Percentiles rank a stretch among this genome's conserved stretches.
Evolutionary conservation across 306 rosid species (phyloP).

Genomic region (Dalbergia oliveri): DNA sequence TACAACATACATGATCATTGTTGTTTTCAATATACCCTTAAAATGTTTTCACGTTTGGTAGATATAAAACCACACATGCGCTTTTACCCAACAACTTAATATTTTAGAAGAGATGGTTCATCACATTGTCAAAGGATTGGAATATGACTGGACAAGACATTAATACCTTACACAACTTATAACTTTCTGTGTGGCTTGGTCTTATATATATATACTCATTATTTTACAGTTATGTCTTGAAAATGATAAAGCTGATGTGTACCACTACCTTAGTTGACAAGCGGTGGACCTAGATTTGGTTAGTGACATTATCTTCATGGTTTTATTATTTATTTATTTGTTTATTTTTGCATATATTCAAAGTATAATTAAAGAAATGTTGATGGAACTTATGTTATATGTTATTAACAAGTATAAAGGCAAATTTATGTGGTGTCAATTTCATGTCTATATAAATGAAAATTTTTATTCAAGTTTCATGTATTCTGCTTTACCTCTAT

Average conservation of each 20-base stretch:
- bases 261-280: constrained; percentile 83
- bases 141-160: constrained; percentile 24
- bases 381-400: too few species aligned
- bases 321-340: constrained; percentile 33
- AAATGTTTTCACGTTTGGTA: neutral
- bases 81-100: too few species aligned
- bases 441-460: constrained; percentile 1
- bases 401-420: too few species aligned
- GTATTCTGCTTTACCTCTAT: neutral
- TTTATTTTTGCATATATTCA: neutral
- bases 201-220: constrained; percentile 22
- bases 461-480: neutral
- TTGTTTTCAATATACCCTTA: constrained; percentile 9
- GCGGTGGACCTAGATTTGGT: constrained; percentile 98
- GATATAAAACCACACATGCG: too few species aligned
- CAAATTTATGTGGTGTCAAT: too few species aligned
- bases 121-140: constrained; percentile 14
- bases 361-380: neutral
- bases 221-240: constrained; percentile 80
- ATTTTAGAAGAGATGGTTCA: neutral
- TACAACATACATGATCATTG: neutral
- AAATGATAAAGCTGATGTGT: constrained; percentile 92
- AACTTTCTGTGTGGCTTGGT: neutral
- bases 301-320: constrained; percentile 39
- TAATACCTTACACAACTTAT: too few species aligned